A percentile compares a stretch with the other conserved stretches of the same genome.
Evolutionary conservation across 2,329 filamentous ascomycete genomes (phyloP).

Genomic region (Colletotrichum tabaci): DNA sequence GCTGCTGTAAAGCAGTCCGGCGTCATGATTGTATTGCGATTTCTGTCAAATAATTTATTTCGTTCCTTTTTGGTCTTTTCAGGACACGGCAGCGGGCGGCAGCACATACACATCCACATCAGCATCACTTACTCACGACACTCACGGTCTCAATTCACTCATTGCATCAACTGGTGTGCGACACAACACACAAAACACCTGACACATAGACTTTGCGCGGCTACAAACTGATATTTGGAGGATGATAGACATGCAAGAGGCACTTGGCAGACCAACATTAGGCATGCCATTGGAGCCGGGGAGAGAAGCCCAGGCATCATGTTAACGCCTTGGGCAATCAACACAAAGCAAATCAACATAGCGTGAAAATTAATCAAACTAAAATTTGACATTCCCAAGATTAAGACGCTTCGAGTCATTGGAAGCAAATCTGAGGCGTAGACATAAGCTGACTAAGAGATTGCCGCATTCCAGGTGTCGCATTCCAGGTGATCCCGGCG

Average conservation of each 20-base stretch:
- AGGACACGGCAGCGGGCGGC: constrained; percentile 12
- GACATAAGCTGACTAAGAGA: background rate
- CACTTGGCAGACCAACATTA: background rate
- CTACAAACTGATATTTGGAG: constrained; percentile 6
- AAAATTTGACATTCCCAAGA: constrained; percentile 7
- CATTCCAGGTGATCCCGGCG: constrained; percentile 14
- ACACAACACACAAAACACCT: constrained; percentile 13
- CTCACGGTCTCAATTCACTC: constrained; percentile 41
- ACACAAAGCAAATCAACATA: constrained; percentile 1
- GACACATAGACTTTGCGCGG: constrained; percentile 34
- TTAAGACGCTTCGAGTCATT: background rate
- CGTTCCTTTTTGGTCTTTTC: constrained; percentile 26
- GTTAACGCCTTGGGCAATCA: constrained; percentile 10
- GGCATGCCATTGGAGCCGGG: background rate
- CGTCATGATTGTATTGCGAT: background rate
- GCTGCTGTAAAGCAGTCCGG: constrained; percentile 21
- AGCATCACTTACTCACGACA: constrained; percentile 42
- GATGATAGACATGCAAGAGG: constrained; percentile 30
- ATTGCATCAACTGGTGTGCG: constrained; percentile 39
- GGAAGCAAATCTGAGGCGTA: background rate
- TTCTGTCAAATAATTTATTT: constrained; percentile 33
- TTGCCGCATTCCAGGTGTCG: constrained; percentile 11
- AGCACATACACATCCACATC: constrained; percentile 35
- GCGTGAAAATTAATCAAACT: constrained; percentile 14
- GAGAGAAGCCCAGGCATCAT: constrained; percentile 6